Base-by-base conservation (phyloP, 139 green algal species). In the Picochlorum sp. region DNA sequence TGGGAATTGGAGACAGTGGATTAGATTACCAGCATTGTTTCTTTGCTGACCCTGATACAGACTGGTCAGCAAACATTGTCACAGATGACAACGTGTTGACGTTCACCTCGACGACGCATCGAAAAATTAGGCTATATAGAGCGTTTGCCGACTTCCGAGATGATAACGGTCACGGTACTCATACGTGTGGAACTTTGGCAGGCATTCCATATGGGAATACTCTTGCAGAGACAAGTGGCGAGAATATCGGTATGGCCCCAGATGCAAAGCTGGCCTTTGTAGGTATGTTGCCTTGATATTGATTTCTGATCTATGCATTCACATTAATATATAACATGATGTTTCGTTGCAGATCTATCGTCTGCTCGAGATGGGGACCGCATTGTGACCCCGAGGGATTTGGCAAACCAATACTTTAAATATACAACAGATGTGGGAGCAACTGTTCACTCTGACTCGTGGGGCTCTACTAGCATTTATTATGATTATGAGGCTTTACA, bases 1-100 rank as follows among this genome's bases (percentile, higher is more conserved):
- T 97, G 7, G 92, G 90, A 44, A 78, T 86, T 34, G 92, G 92
- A 2, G 92, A 98, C 80, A 91, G 73, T 14, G 92, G 92, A 37
- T 38, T 98, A 90, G 72, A 78, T 38, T 59, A 56, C 16, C 28
- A 76, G 13, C 84, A 80, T 62, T 96, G 90, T 67, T 92, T 82
- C 63, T 96, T 96, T 60, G 26, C n/a, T 0, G 90, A 96, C 66
- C 61, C 79, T 13, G 34, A 59, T 15, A 37, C 54, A 9, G 64
- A 64, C 18, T 74, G 44, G 23, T 16, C 58, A 18, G 38, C 61
- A 13, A 14, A 20, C 3, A 59, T 69, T 20, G 37, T 10, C n/a
- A n/a, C 57, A 1, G 10, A 60, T 49, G 45, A 68, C 16, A 32
- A 64, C 4, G 30, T 54, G 8, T 30, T 41, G 6, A 72, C 69